Percentiles rank a stretch among this genome's conserved stretches.
Evolutionary conservation across 768 basidiomycete genomes (phyloP).

Genomic region (Nevesoporus exiguus): DNA sequence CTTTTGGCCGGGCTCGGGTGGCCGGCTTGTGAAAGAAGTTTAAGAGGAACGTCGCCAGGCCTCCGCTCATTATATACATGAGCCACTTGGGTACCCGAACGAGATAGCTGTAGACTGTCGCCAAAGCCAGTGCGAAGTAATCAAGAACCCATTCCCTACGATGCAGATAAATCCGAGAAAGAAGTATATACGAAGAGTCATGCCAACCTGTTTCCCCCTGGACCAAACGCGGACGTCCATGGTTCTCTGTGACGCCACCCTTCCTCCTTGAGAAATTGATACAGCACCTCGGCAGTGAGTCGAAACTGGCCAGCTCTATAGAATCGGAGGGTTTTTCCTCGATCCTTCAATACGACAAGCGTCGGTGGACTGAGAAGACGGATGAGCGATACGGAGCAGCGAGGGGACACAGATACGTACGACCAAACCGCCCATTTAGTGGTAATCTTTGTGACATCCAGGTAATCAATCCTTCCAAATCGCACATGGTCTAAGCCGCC

Average conservation of each 20-base stretch:
- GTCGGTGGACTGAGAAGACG: constrained; percentile 60
- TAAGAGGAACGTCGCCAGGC: constrained; percentile 62
- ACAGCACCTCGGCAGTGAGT: constrained; percentile 55
- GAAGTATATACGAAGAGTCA: background rate
- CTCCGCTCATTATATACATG: constrained; percentile 63
- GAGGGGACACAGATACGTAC: constrained; percentile 42
- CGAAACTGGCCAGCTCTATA: constrained; percentile 63
- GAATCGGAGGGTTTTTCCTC: constrained; percentile 80
- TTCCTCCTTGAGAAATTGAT: constrained; percentile 63
- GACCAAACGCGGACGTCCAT: constrained; percentile 68
- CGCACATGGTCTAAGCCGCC: constrained; percentile 68
- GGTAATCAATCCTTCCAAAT: constrained; percentile 86
- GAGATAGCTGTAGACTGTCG: constrained; percentile 49
- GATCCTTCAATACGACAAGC: constrained; percentile 64
- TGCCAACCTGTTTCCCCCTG: constrained; percentile 70
- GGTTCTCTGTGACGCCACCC: constrained; percentile 59
- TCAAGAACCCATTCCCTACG: constrained; percentile 67
- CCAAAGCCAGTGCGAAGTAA: constrained; percentile 47
- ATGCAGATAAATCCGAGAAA: constrained; percentile 8
- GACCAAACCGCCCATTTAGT: constrained; percentile 86
- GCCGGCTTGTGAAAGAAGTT: constrained; percentile 53
- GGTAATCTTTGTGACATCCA: constrained; percentile 77
- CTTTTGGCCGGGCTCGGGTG: background rate
- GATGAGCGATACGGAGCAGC: background rate
- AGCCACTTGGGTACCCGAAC: constrained; percentile 68